Evolutionary conservation across 768 basidiomycete species (phyloP), one percentile per base, ranked within the genome.

Genomic region (Pisolithus albus): DNA sequence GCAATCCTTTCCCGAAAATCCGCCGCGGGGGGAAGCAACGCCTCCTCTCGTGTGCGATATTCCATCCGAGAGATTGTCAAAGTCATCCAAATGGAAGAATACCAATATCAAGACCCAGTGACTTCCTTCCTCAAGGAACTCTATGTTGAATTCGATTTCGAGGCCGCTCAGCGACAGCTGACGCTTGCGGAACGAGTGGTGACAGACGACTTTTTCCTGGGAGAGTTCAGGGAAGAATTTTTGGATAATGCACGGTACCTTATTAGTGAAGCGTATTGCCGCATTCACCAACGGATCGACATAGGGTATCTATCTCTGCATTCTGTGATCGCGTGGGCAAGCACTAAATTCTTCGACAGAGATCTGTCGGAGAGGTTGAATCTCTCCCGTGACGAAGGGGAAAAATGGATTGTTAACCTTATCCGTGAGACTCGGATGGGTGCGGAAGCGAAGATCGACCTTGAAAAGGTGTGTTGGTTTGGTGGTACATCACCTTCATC

Each of bases 391-490:
- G 92, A 92, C 57, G 96, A 98, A 64, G 96, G 95, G 47, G 96
- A 99, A 66, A 95, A 95, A 62, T 99, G 95, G 95, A 95, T 98
- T 55, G 96, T 98, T 61, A 97, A 98, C 74, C 86, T 98, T 55
- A 96, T 98, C 61, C 84, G 96, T 32, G 96, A 98, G 70, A 95
- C 94, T 6, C 81, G 92, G 43, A 92, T 95, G 87, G 92, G 92
- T 13, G 86, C 90, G 1, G 95, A 98, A 60, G 95, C 95, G 47
- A 96, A 95, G 74, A 97, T 98, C 54, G 95, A 98, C 68, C 77
- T 98, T 24, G 92, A 94, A 70, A 92, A 95, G 77, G 92, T 89
- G 54, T 37, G 73, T 45, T 3, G 54, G n/a, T 54, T 44, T 13
- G 38, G 52, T 28, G 5, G 26, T 42, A 38, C 15, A 7, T 15